phyloP scores from a whole-genome alignment of 495 filamentous ascomycete species.

The Penicillium atrosanguineum region DNA sequence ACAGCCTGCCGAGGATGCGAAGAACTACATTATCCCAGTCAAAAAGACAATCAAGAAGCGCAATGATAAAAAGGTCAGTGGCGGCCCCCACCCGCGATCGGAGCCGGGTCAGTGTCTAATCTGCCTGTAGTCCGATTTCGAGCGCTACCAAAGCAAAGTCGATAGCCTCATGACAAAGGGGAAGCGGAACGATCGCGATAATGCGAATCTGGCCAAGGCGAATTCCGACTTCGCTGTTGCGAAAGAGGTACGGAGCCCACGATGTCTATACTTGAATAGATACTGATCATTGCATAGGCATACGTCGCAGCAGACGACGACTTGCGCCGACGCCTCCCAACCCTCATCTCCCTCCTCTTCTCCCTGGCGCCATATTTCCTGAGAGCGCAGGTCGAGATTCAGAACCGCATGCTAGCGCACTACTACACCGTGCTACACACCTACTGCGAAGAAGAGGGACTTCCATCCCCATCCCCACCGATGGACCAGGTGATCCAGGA shows the following conservation, averaged over 20 bases:
- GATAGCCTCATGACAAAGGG: slow-evolving; percentile 70
- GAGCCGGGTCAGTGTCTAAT: neutral
- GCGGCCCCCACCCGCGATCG: neutral
- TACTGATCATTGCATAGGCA: slow-evolving; percentile 48
- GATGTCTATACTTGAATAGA: neutral
- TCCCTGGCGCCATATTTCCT: slow-evolving; percentile 78
- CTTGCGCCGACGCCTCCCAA: slow-evolving; percentile 71
- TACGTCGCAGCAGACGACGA: slow-evolving; percentile 82
- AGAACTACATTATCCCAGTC: slow-evolving; percentile 68
- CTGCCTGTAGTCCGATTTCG: slow-evolving; percentile 65
- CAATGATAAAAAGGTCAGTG: slow-evolving; percentile 73
- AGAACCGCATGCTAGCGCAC: slow-evolving; percentile 78
- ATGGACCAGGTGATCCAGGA: slow-evolving; percentile 68
- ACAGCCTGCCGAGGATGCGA: slow-evolving; percentile 68
- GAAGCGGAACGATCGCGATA: slow-evolving; percentile 73
- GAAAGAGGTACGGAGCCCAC: slow-evolving; percentile 53
- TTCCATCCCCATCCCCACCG: slow-evolving; percentile 70
- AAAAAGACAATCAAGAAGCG: slow-evolving; percentile 91
- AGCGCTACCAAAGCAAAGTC: slow-evolving; percentile 72
- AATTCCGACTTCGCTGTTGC: slow-evolving; percentile 70
- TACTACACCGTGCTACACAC: slow-evolving; percentile 82
- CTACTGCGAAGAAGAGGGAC: slow-evolving; percentile 68
- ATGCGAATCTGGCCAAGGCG: slow-evolving; percentile 70
- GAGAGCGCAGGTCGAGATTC: slow-evolving; percentile 70
- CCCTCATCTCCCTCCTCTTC: slow-evolving; percentile 69